Conservation (phyloP, 495 filamentous ascomycete species). For the Podospora pseudocomata region DNA sequence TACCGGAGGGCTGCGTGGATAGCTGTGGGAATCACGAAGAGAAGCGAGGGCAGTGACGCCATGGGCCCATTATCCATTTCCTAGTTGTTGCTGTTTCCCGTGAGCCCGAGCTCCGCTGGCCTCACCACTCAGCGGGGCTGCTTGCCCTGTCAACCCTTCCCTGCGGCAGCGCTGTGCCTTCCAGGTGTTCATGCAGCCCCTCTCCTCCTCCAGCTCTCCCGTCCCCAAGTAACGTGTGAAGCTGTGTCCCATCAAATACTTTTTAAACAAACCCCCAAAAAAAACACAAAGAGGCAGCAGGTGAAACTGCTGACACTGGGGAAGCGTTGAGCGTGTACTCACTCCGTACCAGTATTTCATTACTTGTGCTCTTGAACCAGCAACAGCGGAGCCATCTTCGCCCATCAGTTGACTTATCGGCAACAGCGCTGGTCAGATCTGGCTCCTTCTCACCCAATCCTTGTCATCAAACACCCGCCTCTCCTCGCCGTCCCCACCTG, state of each 20-base stretch:
- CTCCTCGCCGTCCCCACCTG: constrained; percentile 8
- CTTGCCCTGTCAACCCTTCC: background rate
- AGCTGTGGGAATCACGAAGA: background rate
- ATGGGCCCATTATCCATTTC: background rate
- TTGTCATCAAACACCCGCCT: constrained; percentile 21
- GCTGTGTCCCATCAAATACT: background rate
- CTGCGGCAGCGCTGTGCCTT: background rate
- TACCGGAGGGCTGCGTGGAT: constrained; percentile 6
- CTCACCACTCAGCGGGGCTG: background rate
- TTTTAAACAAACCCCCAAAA: background rate
- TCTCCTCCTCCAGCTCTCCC: too few species aligned
- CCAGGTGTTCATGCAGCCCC: background rate
- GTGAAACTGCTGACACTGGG: background rate
- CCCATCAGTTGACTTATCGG: background rate
- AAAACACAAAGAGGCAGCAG: background rate
- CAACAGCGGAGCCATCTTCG: background rate
- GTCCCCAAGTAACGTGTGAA: background rate
- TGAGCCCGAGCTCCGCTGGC: background rate
- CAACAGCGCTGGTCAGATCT: background rate
- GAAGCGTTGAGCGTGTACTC: background rate
- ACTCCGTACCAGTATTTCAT: too few species aligned
- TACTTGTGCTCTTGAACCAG: background rate
- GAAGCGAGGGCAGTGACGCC: background rate
- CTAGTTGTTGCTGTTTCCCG: background rate
- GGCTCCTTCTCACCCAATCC: constrained; percentile 13